Base-by-base conservation (phyloP, 2,329 filamentous ascomycete genomes). In the Pyrenochaeta sp. region DNA sequence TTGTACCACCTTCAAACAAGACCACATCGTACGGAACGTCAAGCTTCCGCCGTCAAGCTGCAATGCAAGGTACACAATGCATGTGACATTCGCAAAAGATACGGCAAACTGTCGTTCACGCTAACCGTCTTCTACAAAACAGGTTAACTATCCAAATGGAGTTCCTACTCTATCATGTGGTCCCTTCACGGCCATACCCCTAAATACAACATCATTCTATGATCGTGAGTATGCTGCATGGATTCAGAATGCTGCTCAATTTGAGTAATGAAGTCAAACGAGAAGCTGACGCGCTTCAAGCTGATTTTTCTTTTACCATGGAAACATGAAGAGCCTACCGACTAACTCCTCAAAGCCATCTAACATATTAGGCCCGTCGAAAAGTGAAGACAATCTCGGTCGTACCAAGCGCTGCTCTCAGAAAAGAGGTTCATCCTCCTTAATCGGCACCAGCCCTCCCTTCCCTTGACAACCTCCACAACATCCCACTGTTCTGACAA, bases 401-500 rank as follows among this genome's bases (percentile, higher is more conserved):
- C 27, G 2, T 15, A 27, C 15, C n/a, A 34, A 43, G 27, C 37
- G 24, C 12, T 30, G 24, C 25, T 27, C 43, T 60, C 36, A 71
- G 36, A 67, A 67, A 3, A 64, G 45, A 7, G 68, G 62, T 55
- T 67, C 68, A 12, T 61, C 54, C 36, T 66, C 59, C 32, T 58
- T 75, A 60, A 85, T 85, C 0, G 80, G 79, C 53, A 79, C 74
- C 53, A 87, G 60, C 8, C 80, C 61, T 0, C 84, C 85, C 24
- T 78, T 76, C 0, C 84, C 53, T 79, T 80, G 64, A 84, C 86
- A 12, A 72, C 76, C 70, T 85, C 80, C 49, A 81, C 44, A 44
- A 86, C 80, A 55, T 81, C 72, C 12, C 83, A 85, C 69, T 87
- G 84, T 67, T 87, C 84, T 36, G 79, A 81, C 61, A 87, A 63